A percentile compares a stretch with the other conserved stretches of the same genome.
Conservation (phyloP, 495 filamentous ascomycete species). For the Choiromyces venosus region DNA sequence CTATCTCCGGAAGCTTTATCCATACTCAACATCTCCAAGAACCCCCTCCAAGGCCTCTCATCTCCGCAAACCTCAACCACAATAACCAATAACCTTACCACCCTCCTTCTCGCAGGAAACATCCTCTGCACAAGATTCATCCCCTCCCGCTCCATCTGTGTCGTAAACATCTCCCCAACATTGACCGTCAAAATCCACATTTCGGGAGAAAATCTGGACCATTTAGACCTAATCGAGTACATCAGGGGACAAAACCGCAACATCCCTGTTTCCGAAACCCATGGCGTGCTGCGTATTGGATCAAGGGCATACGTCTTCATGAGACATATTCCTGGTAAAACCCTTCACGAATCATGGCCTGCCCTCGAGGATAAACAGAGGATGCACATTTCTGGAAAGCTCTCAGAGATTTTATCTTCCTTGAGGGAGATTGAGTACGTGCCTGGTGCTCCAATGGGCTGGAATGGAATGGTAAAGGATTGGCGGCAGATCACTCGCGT, state of each 20-base stretch:
- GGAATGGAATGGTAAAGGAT: constrained; percentile 21
- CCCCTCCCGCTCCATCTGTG: neutral
- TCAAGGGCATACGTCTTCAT: constrained; percentile 14
- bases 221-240: constrained; percentile 6
- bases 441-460: constrained; percentile 6
- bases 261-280: constrained; percentile 15
- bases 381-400: constrained; percentile 5
- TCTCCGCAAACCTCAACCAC: neutral
- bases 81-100: neutral
- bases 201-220: constrained; percentile 5
- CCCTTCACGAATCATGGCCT: constrained; percentile 10
- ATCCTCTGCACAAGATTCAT: neutral
- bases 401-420: constrained; percentile 13
- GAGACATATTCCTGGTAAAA: neutral
- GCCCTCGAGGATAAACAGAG: constrained; percentile 12
- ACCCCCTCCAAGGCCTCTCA: neutral
- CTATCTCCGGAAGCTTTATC: neutral
- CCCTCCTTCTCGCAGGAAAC: neutral
- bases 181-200: neutral
- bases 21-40: neutral
- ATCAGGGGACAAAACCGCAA: constrained; percentile 5
- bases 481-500: constrained; percentile 4
- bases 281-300: constrained; percentile 12
- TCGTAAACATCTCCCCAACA: neutral
- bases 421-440: constrained; percentile 8